phyloP scores from a whole-genome alignment of 1,284 basidiomycete species.

The Ganoderma boninense region DNA sequence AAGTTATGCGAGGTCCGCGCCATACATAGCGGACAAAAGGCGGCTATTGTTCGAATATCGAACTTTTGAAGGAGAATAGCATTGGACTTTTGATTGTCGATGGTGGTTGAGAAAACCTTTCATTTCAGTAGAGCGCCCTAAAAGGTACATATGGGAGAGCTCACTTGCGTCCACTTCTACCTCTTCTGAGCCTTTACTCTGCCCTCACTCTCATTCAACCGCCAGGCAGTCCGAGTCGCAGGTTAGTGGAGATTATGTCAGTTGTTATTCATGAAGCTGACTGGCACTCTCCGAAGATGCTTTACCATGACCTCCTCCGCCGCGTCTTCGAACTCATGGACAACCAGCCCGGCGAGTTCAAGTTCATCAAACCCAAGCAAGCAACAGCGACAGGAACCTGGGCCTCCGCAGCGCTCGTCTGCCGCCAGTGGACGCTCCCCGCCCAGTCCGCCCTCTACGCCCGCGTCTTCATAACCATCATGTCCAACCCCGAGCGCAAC shows the following conservation, averaged over 20 bases:
- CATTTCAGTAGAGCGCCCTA: background rate
- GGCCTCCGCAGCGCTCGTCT: background rate
- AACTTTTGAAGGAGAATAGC: background rate
- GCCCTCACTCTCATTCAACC: background rate
- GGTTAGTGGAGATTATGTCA: background rate
- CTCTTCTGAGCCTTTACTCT: background rate
- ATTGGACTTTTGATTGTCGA: background rate
- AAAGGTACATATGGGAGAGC: background rate
- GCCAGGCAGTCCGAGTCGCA: no score
- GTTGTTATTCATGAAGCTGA: background rate
- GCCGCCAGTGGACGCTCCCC: background rate
- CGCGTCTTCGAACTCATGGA: background rate
- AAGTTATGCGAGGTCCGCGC: background rate
- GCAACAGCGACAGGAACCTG: background rate
- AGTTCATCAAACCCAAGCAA: slow-evolving; percentile 1
- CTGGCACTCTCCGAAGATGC: background rate
- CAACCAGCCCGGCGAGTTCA: slow-evolving; percentile 1
- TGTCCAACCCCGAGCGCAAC: slow-evolving; percentile 1
- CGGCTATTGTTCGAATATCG: background rate
- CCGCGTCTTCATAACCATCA: background rate
- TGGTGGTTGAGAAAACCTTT: background rate
- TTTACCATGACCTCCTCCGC: background rate
- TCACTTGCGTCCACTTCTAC: background rate
- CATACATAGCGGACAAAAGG: background rate
- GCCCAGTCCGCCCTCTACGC: background rate